Conservation (phyloP, 2,329 filamentous ascomycete genomes). For the Ceratocystis papillata region DNA sequence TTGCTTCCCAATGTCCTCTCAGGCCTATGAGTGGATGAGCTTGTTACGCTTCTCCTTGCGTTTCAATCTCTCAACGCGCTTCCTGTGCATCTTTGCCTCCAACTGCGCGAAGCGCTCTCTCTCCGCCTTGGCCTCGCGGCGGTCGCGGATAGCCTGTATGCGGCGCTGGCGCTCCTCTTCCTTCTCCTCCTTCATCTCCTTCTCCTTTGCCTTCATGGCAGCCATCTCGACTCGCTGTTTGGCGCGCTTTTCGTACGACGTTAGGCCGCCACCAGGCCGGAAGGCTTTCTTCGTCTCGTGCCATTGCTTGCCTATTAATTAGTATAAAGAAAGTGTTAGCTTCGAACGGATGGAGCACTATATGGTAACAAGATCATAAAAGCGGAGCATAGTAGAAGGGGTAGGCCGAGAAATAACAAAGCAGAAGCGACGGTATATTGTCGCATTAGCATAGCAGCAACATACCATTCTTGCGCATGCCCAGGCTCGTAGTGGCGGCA, state of each 20-base stretch:
- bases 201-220: slow-evolving; percentile 84
- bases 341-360: background rate
- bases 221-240: slow-evolving; percentile 58
- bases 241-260: slow-evolving; percentile 65
- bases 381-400: too few relatives aligned
- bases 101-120: slow-evolving; percentile 85
- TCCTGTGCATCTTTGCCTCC: slow-evolving; percentile 96
- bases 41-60: slow-evolving; percentile 95
- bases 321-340: background rate
- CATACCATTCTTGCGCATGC: slow-evolving; percentile 76
- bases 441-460: slow-evolving; percentile 16
- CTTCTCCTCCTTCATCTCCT: slow-evolving; percentile 92
- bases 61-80: slow-evolving; percentile 85
- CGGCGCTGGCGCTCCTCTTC: slow-evolving; percentile 77
- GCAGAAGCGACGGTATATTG: background rate
- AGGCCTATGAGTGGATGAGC: slow-evolving; percentile 53
- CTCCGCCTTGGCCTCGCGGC: slow-evolving; percentile 80
- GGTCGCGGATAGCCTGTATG: slow-evolving; percentile 72
- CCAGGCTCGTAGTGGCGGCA: slow-evolving; percentile 38
- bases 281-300: slow-evolving; percentile 74
- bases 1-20: background rate
- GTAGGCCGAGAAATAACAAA: background rate
- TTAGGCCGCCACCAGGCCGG: slow-evolving; percentile 66
- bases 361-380: background rate
- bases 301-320: slow-evolving; percentile 78